Evolutionary conservation across 331 rosid species (phyloP).

Genomic region (Pyracantha coccinea): DNA sequence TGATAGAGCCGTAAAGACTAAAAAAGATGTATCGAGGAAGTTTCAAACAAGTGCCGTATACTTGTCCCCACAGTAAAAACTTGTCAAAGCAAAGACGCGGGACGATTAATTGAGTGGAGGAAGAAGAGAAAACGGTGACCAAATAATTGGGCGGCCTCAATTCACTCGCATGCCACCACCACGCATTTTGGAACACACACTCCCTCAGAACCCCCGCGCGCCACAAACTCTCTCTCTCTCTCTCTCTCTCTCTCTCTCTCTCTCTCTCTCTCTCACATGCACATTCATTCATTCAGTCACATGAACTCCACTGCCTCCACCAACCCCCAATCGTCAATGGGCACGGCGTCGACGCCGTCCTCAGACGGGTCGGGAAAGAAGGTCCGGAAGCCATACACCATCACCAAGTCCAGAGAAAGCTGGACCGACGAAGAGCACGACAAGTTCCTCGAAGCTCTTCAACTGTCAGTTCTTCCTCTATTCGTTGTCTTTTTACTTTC

Average conservation of each 20-base stretch:
- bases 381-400: conserved; percentile 90
- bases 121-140: neutral
- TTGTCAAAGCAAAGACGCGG: neutral
- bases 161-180: conserved; percentile 15
- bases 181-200: conserved; percentile 13
- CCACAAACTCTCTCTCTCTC: neutral
- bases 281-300: neutral
- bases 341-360: conserved; percentile 18
- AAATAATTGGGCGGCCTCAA: conserved; percentile 24
- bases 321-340: conserved; percentile 36
- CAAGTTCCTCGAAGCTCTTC: conserved; percentile 98
- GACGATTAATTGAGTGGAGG: conserved; percentile 38
- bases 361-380: conserved; percentile 62
- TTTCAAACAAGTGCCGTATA: neutral
- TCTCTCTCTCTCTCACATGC: too few relatives aligned
- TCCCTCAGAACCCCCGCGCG: neutral
- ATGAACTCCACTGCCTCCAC: conserved; percentile 34
- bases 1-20: too few relatives aligned
- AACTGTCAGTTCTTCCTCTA: conserved; percentile 40
- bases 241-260: neutral
- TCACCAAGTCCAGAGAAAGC: conserved; percentile 95
- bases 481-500: neutral
- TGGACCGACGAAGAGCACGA: conserved; percentile 97
- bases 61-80: neutral
- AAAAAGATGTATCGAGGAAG: neutral